These are phyloP conservation scores for Amylocarpus encephaloides DNA, from an alignment of 2,329 filamentous ascomycete species.

Conservation along the genomic window DNA sequence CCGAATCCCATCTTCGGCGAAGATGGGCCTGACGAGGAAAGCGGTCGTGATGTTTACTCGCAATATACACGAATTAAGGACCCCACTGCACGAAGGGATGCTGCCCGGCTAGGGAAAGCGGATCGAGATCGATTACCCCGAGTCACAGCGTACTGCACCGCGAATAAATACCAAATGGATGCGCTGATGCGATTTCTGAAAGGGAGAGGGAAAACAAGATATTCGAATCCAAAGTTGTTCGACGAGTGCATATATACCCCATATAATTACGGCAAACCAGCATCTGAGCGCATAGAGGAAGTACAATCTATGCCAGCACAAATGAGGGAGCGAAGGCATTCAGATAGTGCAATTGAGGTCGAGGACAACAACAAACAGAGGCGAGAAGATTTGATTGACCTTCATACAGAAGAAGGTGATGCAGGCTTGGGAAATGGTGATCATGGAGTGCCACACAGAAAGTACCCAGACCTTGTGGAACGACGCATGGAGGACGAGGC, in stretches of 20 bases:
- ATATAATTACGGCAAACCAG: slow-evolving; percentile 66
- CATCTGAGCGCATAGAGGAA: slow-evolving; percentile 25
- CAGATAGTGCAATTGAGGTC: slow-evolving; percentile 66
- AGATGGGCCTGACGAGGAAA: slow-evolving; percentile 77
- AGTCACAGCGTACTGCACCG: slow-evolving; percentile 95
- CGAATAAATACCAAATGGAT: slow-evolving; percentile 85
- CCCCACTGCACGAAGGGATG: slow-evolving; percentile 84
- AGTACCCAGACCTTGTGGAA: slow-evolving; percentile 22
- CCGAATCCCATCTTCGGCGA: slow-evolving; percentile 81
- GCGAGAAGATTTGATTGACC: slow-evolving; percentile 57
- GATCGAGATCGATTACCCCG: slow-evolving; percentile 80
- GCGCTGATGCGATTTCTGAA: slow-evolving; percentile 87
- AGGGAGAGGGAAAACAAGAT: slow-evolving; percentile 67
- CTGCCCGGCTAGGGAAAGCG: slow-evolving; percentile 85
- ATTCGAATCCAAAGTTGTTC: slow-evolving; percentile 82
- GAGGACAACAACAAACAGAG: slow-evolving; percentile 49
- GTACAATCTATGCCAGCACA: slow-evolving; percentile 32
- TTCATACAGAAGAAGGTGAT: slow-evolving; percentile 39
- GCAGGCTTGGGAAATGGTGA: slow-evolving; percentile 31
- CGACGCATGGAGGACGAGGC: slow-evolving; percentile 35
- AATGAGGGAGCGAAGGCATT: slow-evolving; percentile 62
- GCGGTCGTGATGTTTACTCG: slow-evolving; percentile 90
- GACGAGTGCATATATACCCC: slow-evolving; percentile 98
- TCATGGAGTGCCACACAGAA: slow-evolving; percentile 14
- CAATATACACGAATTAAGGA: slow-evolving; percentile 98